Percentiles rank a stretch among this genome's conserved stretches.
phyloP scores from a whole-genome alignment of 2,329 filamentous ascomycete species.

The Trichoderma sp. region DNA sequence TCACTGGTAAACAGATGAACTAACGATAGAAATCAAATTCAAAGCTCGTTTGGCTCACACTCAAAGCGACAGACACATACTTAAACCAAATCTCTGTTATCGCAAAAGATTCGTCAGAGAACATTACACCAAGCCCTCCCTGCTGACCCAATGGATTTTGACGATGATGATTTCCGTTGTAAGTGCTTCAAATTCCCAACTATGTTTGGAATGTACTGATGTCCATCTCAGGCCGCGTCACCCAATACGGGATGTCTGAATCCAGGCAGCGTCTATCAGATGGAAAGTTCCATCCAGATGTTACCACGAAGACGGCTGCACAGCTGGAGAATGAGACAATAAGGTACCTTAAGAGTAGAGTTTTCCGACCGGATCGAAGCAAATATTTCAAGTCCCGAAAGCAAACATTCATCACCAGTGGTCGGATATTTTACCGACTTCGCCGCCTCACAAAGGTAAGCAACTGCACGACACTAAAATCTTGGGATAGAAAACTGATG shows the following conservation, averaged over 20 bases:
- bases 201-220: background rate
- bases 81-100: background rate
- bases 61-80: background rate
- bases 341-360: background rate
- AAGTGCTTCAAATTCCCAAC: background rate
- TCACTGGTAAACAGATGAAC: background rate
- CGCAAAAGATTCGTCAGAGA: background rate
- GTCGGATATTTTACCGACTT: background rate
- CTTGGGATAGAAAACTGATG: background rate
- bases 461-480: background rate
- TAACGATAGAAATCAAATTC: background rate
- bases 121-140: background rate
- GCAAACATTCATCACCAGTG: background rate
- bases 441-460: background rate
- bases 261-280: slow-evolving; percentile 10
- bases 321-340: slow-evolving; percentile 7
- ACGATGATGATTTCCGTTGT: background rate
- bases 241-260: slow-evolving; percentile 20
- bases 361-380: background rate
- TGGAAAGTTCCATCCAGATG: background rate
- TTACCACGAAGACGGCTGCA: slow-evolving; percentile 17
- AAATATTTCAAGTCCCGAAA: background rate
- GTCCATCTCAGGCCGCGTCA: background rate
- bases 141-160: background rate
- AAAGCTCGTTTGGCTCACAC: background rate